Evolutionary conservation across 2,329 filamentous ascomycete species (phyloP), one percentile per base, ranked within the genome.

Genomic region (Lizonia empirigonia): DNA sequence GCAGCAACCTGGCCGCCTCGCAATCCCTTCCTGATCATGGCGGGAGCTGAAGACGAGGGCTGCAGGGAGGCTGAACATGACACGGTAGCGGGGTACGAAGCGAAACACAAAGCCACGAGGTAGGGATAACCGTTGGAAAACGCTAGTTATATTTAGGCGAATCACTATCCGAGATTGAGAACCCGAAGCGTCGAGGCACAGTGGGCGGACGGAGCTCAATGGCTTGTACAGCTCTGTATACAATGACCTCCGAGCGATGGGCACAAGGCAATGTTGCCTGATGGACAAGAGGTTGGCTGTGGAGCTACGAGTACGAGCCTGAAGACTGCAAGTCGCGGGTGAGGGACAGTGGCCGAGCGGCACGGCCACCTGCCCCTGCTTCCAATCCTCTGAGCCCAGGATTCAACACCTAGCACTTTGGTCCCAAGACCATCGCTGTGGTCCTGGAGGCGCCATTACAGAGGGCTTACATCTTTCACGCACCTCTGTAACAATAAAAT

Each of bases 101-200:
- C 48, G 46, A 53, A 53, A 48, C 42, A 44, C 44, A 50, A 48
- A 40, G n/a, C 53, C 58, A 57, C 44, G 35, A 60, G 49, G 55
- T 47, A 58, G 47, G 30, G 50, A 59, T 55, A 59, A 42, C 58
- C 58, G 58, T 61, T 61, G 44, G 42, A 50, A 33, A 32, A 59
- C 58, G 53, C 58, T 59, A 61, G 50, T 39, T 50, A 51, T 51
- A 53, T 45, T 50, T 56, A 50, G 34, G 50, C 34, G 27, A 42
- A 16, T 18, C 27, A 19, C 29, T 18, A 15, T 44, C 20, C 47
- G 15, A 47, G 5, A 23, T 13, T 36, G 38, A 45, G 40, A 45
- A 46, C 15, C 22, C 52, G 33, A 38, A 47, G 40, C 20, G 33
- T 20, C 20, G 26, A 38, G 23, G n/a, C 39, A 38, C 34, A 22